Percentiles rank a stretch among this genome's conserved stretches.
phyloP scores from a whole-genome alignment of 2,329 filamentous ascomycete genomes.

The Cercospora janseana region DNA sequence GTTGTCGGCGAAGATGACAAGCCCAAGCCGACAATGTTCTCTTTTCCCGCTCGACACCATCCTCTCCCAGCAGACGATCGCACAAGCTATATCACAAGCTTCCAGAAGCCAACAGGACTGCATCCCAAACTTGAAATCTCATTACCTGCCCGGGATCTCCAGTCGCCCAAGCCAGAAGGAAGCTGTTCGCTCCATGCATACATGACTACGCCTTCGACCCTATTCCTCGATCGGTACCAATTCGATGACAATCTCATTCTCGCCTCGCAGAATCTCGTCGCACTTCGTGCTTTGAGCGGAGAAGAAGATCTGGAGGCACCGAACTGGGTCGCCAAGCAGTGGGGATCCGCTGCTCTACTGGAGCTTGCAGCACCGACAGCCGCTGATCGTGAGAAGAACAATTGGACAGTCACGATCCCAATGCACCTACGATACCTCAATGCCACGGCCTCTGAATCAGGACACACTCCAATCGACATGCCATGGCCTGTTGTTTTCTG shows the following conservation, averaged over 20 bases:
- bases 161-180: constrained; percentile 41
- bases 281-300: constrained; percentile 66
- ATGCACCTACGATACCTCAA: constrained; percentile 80
- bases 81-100: constrained; percentile 52
- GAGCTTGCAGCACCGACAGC: constrained; percentile 56
- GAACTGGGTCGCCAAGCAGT: constrained; percentile 69
- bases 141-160: constrained; percentile 56
- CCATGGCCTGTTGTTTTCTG: constrained; percentile 87
- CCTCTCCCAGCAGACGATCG: constrained; percentile 44
- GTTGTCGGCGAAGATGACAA: constrained; percentile 73
- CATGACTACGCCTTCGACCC: constrained; percentile 72
- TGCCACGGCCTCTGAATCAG: constrained; percentile 25
- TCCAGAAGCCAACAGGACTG: constrained; percentile 71
- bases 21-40: constrained; percentile 73
- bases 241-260: constrained; percentile 74
- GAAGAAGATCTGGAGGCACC: constrained; percentile 90
- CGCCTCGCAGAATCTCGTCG: constrained; percentile 71
- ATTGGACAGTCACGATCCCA: constrained; percentile 70
- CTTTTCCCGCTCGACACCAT: constrained; percentile 78
- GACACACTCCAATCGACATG: constrained; percentile 37
- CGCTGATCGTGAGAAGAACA: not conserved
- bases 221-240: constrained; percentile 89
- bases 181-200: constrained; percentile 74
- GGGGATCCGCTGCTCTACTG: constrained; percentile 77
- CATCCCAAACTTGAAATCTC: constrained; percentile 75